Evolutionary conservation across 129 eudicot genomes (phyloP).

Genomic region (Chrysanthemum seticuspe): DNA sequence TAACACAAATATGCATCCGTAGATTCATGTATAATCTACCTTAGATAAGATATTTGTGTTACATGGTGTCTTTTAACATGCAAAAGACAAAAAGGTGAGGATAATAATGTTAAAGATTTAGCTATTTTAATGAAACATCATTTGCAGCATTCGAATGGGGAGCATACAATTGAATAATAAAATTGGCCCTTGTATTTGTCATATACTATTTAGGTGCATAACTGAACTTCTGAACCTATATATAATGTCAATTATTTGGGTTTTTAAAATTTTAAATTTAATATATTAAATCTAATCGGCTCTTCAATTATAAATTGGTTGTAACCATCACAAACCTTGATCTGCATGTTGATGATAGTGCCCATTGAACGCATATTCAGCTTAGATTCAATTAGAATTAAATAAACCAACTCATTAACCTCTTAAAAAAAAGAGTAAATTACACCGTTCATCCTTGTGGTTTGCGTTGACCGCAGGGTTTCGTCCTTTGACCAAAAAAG

Average conservation of each 20-base stretch:
- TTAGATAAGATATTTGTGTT: background rate
- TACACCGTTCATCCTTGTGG: too few relatives aligned
- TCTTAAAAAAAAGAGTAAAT: too few relatives aligned
- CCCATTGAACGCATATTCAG: background rate
- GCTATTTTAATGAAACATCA: background rate
- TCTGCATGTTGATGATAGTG: background rate
- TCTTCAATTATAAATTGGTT: background rate
- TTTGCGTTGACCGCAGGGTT: too few relatives aligned
- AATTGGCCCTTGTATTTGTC: background rate
- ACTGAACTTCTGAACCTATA: background rate
- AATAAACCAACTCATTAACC: too few relatives aligned
- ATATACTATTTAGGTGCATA: background rate
- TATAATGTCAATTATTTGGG: background rate
- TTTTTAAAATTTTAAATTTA: background rate
- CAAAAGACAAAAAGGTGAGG: background rate
- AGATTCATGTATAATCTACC: too few relatives aligned
- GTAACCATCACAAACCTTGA: background rate
- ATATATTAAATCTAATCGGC: background rate
- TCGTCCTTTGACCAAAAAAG: too few relatives aligned
- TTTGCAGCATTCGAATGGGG: background rate
- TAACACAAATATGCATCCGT: too few relatives aligned
- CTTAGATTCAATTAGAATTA: too few relatives aligned
- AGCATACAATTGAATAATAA: background rate
- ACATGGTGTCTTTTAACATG: background rate
- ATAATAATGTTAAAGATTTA: background rate